Evolutionary conservation across 306 rosid genomes (phyloP).

Genomic region (Quercus bicolor): DNA sequence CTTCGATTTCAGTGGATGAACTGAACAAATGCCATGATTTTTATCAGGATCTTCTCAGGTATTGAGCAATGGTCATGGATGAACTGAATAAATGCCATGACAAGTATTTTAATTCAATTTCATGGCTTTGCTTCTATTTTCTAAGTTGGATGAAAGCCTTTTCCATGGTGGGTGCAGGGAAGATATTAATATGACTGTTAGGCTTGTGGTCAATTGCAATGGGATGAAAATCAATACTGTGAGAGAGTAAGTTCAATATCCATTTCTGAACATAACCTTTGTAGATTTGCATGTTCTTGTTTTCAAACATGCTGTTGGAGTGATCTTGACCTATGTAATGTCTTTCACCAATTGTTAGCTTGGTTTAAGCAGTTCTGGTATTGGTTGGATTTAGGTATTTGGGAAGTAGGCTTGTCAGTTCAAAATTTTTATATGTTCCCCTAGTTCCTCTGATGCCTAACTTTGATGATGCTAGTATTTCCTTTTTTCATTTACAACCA

Average conservation of each 20-base stretch:
- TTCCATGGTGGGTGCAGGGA: conserved; percentile 52
- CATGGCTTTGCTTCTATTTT: conserved; percentile 27
- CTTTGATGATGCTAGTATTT: not conserved
- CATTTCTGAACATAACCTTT: not conserved
- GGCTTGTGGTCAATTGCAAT: conserved; percentile 84
- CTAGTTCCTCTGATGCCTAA: not conserved
- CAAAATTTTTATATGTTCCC: not conserved
- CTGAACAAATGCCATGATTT: conserved; percentile 52
- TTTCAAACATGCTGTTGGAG: not conserved
- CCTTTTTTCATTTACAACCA: not conserved
- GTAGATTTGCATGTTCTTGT: not conserved
- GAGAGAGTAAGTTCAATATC: conserved; percentile 56
- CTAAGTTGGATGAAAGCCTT: conserved; percentile 11
- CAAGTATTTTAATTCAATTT: conserved; percentile 22
- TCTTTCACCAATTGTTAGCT: not conserved
- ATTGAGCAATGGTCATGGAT: conserved; percentile 17
- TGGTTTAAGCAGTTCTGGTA: not conserved
- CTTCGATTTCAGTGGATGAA: conserved; percentile 64
- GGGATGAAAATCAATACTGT: conserved; percentile 76
- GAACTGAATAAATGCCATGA: not conserved
- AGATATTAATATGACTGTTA: conserved; percentile 77
- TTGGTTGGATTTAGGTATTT: not conserved
- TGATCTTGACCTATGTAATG: not conserved
- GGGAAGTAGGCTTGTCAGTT: not conserved
- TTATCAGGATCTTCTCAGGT: conserved; percentile 95